Evolutionary conservation across 2,329 filamentous ascomycete genomes (phyloP).

Genomic region (Aspergillus novofumigatus): DNA sequence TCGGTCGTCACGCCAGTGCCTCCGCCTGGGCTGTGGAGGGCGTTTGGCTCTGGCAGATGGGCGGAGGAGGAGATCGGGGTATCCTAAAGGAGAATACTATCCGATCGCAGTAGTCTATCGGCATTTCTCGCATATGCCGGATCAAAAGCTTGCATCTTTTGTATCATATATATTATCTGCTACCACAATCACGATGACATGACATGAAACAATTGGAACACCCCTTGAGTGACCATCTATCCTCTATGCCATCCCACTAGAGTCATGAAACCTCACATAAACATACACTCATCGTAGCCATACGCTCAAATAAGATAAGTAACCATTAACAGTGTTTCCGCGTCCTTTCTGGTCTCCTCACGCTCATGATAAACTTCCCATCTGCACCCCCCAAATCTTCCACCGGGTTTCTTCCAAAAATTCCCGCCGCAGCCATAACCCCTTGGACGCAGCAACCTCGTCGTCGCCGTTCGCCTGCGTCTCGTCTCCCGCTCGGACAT

Average conservation of each 20-base stretch:
- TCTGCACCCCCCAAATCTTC: constrained; percentile 41
- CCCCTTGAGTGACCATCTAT: background rate
- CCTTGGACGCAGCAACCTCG: constrained; percentile 14
- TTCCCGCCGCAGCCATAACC: constrained; percentile 37
- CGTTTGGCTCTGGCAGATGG: constrained; percentile 79
- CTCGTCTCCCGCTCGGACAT: constrained; percentile 15
- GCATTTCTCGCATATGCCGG: background rate
- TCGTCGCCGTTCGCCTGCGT: constrained; percentile 28
- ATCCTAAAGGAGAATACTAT: constrained; percentile 33
- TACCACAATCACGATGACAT: background rate
- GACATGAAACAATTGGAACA: too few species aligned
- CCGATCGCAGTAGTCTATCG: constrained; percentile 21
- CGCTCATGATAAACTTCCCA: background rate
- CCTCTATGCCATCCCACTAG: background rate
- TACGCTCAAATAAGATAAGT: background rate
- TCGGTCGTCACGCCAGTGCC: constrained; percentile 67
- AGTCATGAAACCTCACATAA: background rate
- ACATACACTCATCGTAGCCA: background rate
- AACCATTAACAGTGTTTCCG: background rate
- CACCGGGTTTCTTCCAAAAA: constrained; percentile 39
- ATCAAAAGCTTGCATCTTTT: background rate
- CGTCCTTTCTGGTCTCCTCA: background rate
- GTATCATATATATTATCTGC: background rate
- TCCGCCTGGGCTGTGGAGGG: constrained; percentile 83
- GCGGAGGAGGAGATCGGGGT: constrained; percentile 49